Conservation (phyloP, 768 basidiomycete species). For the Tulasnella calospora region DNA sequence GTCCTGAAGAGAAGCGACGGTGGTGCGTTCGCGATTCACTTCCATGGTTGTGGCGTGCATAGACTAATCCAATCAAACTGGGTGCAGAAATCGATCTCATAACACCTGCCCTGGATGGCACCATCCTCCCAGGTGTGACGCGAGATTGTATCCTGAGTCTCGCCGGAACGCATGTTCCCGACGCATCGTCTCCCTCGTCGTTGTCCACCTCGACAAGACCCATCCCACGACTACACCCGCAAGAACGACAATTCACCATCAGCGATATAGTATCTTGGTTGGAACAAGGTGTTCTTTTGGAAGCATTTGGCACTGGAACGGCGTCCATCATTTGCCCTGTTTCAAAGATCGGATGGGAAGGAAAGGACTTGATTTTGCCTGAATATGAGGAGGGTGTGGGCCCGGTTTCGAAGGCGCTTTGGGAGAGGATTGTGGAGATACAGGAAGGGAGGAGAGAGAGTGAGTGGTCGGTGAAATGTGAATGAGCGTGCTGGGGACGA, state of each 20-base stretch:
- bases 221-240: slow-evolving; percentile 39
- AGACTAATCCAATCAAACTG: background rate
- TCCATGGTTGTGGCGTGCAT: background rate
- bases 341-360: slow-evolving; percentile 67
- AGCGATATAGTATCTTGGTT: slow-evolving; percentile 43
- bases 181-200: slow-evolving; percentile 40
- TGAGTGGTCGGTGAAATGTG: slow-evolving; percentile 61
- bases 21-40: slow-evolving; percentile 37
- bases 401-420: slow-evolving; percentile 56
- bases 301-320: slow-evolving; percentile 81
- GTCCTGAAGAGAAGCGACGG: slow-evolving; percentile 58
- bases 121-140: slow-evolving; percentile 89
- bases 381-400: slow-evolving; percentile 49
- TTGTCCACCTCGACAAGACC: slow-evolving; percentile 44
- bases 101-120: slow-evolving; percentile 85
- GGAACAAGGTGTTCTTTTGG: slow-evolving; percentile 60
- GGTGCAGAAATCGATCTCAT: slow-evolving; percentile 66
- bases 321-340: slow-evolving; percentile 73
- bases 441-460: slow-evolving; percentile 74
- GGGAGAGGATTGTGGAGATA: slow-evolving; percentile 52
- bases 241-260: slow-evolving; percentile 61
- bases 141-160: slow-evolving; percentile 78
- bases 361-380: slow-evolving; percentile 58
- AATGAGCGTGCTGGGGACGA: background rate
- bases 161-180: slow-evolving; percentile 50